Evolutionary conservation across 495 filamentous ascomycete genomes (phyloP).

Genomic region (Parathielavia hyrcaniae): DNA sequence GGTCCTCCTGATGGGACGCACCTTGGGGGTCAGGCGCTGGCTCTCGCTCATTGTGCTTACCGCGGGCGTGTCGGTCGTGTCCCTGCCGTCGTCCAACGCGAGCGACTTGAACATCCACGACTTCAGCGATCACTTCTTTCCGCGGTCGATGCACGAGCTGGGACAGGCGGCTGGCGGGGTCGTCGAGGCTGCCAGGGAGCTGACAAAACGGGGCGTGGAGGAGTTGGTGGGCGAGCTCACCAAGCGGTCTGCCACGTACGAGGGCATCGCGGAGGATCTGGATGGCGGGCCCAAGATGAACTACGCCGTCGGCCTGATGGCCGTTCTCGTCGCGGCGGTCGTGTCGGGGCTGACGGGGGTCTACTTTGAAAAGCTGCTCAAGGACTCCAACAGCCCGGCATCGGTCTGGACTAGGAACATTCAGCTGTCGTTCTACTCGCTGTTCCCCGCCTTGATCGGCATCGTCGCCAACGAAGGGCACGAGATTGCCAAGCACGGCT

Average conservation of each 20-base stretch:
- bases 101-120: conserved; percentile 47
- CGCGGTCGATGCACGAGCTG: conserved; percentile 62
- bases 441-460: conserved; percentile 81
- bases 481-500: conserved; percentile 72
- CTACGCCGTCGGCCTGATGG: conserved; percentile 65
- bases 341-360: conserved; percentile 81
- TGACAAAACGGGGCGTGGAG: conserved; percentile 43
- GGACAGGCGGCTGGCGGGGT: conserved; percentile 43
- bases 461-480: conserved; percentile 81
- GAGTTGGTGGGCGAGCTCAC: conserved; percentile 46
- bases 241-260: conserved; percentile 87
- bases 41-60: conserved; percentile 71
- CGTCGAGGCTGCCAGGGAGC: conserved; percentile 43
- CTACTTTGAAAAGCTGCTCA: conserved; percentile 92
- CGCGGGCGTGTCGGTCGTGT: conserved; percentile 79
- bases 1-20: conserved; percentile 64
- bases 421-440: conserved; percentile 84
- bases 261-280: conserved; percentile 83
- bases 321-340: conserved; percentile 67
- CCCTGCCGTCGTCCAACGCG: conserved; percentile 57
- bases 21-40: conserved; percentile 68
- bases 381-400: conserved; percentile 61
- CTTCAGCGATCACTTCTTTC: conserved; percentile 58
- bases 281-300: conserved; percentile 62
- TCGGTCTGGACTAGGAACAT: conserved; percentile 92